A percentile compares a stretch with the other conserved stretches of the same genome.
These are phyloP conservation scores for Fusarium sp. DNA, from an alignment of 2,329 filamentous ascomycete species.

Conservation along the genomic window DNA sequence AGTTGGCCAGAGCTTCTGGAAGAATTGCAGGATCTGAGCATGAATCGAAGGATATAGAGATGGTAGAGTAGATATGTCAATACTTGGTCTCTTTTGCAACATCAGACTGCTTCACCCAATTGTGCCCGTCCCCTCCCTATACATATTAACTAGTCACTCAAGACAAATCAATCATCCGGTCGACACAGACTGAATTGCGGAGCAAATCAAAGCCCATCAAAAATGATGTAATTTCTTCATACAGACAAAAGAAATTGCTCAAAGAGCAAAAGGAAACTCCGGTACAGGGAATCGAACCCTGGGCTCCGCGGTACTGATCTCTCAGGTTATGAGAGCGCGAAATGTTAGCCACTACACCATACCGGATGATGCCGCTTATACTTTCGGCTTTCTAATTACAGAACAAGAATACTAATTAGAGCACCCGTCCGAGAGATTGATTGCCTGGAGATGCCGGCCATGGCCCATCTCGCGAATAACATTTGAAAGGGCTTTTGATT, in stretches of 20 bases:
- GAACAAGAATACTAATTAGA: rapidly evolving
- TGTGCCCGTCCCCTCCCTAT: too few species aligned
- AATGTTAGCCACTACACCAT: slow-evolving; percentile 49
- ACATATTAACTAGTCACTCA: rapidly evolving
- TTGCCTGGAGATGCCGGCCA: too few species aligned
- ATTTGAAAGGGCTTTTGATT: not conserved
- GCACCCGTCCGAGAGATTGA: not conserved
- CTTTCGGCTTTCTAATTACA: rapidly evolving
- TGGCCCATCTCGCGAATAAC: not conserved
- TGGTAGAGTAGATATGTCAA: slow-evolving; percentile 22
- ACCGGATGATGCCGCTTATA: slow-evolving; percentile 34
- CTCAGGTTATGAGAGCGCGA: slow-evolving; percentile 45
- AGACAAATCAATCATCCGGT: not conserved
- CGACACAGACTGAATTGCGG: rapidly evolving
- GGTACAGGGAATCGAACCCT: slow-evolving; percentile 45
- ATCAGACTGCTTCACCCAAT: not conserved
- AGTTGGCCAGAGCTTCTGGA: too few species aligned
- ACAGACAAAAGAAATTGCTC: rapidly evolving
- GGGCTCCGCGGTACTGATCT: slow-evolving; percentile 38
- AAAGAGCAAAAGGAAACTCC: slow-evolving; percentile 10
- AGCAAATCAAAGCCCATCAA: not conserved
- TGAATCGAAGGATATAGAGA: not conserved
- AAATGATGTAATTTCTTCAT: not conserved
- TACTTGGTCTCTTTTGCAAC: slow-evolving; percentile 10
- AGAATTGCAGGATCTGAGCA: not conserved